Percentiles rank a stretch among this genome's conserved stretches.
Conservation (phyloP, 768 basidiomycete genomes). For the Ramaria rubella region DNA sequence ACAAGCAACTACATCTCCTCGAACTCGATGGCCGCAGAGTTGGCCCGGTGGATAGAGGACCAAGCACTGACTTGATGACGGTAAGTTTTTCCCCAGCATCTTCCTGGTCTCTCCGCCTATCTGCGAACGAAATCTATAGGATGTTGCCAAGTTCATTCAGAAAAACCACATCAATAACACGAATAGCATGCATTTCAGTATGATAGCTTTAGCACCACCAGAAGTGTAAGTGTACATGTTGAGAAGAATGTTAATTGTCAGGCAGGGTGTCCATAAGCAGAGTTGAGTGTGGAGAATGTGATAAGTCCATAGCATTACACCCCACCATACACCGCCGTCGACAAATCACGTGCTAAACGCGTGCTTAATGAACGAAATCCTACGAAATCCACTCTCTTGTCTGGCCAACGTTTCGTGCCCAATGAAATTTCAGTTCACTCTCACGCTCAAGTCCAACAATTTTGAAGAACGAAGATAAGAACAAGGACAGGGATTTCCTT, state of each 20-base stretch:
- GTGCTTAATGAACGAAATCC: no score
- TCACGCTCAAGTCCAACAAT: no score
- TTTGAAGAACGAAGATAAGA: no score
- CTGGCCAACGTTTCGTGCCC: no score
- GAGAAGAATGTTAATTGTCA: neutral
- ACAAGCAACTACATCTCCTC: conserved; percentile 43
- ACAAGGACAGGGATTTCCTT: no score
- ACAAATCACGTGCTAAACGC: no score
- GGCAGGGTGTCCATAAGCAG: neutral
- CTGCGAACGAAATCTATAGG: conserved; percentile 33
- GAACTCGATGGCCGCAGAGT: conserved; percentile 78
- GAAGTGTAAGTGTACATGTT: neutral
- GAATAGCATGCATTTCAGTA: conserved; percentile 54
- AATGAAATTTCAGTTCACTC: no score
- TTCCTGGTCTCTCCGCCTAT: neutral
- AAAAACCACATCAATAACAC: conserved; percentile 49
- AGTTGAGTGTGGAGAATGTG: neutral
- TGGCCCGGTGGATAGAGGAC: conserved; percentile 78
- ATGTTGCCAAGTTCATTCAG: conserved; percentile 58
- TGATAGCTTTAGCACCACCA: conserved; percentile 50
- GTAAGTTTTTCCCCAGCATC: conserved; percentile 25
- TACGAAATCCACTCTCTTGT: no score
- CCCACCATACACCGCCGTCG: no score
- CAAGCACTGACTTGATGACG: conserved; percentile 49
- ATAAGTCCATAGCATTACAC: no score